Percentiles rank a stretch among this genome's conserved stretches.
These are phyloP conservation scores for Exophiala sideris DNA, from an alignment of 2,329 filamentous ascomycete genomes.

Conservation along the genomic window DNA sequence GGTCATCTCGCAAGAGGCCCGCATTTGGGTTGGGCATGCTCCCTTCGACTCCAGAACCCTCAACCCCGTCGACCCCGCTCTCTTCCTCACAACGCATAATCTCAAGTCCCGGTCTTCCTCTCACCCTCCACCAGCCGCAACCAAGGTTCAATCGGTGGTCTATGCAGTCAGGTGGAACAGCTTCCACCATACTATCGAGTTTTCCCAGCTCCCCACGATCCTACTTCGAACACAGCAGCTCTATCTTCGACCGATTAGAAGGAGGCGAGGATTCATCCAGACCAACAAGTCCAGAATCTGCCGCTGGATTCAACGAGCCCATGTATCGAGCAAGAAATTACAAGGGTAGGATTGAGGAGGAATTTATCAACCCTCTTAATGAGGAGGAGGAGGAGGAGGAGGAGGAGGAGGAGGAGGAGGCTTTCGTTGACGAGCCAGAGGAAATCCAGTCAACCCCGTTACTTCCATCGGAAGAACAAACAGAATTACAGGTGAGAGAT, in stretches of 20 bases:
- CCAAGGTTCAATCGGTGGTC: conserved; percentile 65
- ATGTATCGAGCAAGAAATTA: conserved; percentile 51
- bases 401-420: conserved; percentile 10
- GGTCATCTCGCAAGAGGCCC: conserved; percentile 32
- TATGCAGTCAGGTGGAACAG: conserved; percentile 57
- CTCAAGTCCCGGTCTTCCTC: conserved; percentile 37
- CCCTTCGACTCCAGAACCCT: conserved; percentile 23
- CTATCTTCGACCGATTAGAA: conserved; percentile 73
- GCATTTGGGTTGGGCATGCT: conserved; percentile 15
- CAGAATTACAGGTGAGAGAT: not conserved
- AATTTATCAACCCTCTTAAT: not conserved
- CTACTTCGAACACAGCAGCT: conserved; percentile 61
- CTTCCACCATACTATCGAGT: conserved; percentile 65
- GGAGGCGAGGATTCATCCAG: conserved; percentile 64
- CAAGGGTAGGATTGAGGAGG: not conserved
- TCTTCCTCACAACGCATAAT: conserved; percentile 29
- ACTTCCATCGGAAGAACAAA: not conserved
- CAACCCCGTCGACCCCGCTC: conserved; percentile 35
- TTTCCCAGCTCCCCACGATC: conserved; percentile 78
- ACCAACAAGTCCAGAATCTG: conserved; percentile 76
- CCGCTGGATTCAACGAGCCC: conserved; percentile 59
- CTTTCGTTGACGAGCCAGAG: not conserved
- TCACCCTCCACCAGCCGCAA: conserved; percentile 44
- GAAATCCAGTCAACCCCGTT: too few relatives aligned
- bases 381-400: conserved; percentile 10